Percentiles rank a stretch among this genome's conserved stretches.
Evolutionary conservation across 179 eudicot species (phyloP).

Genomic region (Heliamphora pulchella): DNA sequence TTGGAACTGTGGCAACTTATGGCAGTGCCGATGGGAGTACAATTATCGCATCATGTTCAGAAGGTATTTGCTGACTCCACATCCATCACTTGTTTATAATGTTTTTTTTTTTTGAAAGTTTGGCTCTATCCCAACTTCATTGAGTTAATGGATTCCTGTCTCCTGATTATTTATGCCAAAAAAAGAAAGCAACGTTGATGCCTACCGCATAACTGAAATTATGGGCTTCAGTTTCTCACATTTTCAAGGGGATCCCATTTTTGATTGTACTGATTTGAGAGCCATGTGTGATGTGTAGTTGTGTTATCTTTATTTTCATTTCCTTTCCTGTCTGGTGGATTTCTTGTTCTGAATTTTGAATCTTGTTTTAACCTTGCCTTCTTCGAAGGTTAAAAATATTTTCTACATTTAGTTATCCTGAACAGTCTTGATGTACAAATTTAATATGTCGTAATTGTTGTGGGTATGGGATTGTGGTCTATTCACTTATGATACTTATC

Average conservation of each 20-base stretch:
- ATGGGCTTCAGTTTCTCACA: not conserved
- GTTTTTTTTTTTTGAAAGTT: not conserved
- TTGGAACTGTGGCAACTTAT: constrained; percentile 62
- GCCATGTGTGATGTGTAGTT: no score
- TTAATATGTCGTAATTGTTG: not conserved
- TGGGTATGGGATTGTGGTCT: not conserved
- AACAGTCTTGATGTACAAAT: not conserved
- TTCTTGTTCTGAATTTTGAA: not conserved
- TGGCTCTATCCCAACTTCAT: not conserved
- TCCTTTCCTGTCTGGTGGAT: no score
- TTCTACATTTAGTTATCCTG: not conserved
- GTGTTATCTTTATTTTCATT: no score
- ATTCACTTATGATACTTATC: not conserved
- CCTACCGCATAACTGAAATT: not conserved
- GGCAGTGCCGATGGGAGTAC: constrained; percentile 98
- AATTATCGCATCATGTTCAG: constrained; percentile 81
- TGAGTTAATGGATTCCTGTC: not conserved
- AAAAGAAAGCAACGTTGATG: not conserved
- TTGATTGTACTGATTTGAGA: no score
- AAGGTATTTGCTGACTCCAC: constrained; percentile 39
- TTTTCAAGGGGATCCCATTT: no score
- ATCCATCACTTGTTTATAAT: constrained; percentile 1
- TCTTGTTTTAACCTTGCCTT: not conserved
- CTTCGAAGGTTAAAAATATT: not conserved
- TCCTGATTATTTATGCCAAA: no score